Evolutionary conservation across 495 filamentous ascomycete species (phyloP), one percentile per base, ranked within the genome.

Genomic region (Aspergillus ostianus): DNA sequence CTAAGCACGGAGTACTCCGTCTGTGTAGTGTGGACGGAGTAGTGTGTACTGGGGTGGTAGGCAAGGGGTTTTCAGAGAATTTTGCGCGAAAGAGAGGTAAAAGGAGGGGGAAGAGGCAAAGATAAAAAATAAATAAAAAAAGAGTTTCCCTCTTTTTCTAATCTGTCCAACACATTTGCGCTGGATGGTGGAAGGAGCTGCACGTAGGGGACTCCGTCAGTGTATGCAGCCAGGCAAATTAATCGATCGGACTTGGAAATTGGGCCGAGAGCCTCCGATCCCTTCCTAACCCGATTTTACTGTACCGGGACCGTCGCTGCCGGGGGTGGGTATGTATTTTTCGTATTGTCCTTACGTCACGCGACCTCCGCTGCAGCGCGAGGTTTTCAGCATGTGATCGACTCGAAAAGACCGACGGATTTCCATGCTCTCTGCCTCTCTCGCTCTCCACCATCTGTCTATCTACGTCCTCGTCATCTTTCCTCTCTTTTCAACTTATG

Each of bases 331-430:
- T 0, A 8, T 1, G 70, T 71, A 72, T 63, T 66, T 70, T 60
- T 65, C 53, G 75, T 77, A 74, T 54, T 53, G 23, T 48, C 49
- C 55, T 73, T 74, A 77, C 73, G 70, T 74, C 71, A 76, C 71
- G 71, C 71, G 71, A 76, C 68, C 67, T 51, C 51, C 26, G 45
- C 52, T 15, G 10, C 36, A 49, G 47, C 56, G 49, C 36, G 20
- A 56, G 54, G 48, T 51, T 56, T 71, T 78, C 74, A 58, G 69
- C 75, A 78, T 78, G 75, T 78, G 75, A 78, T 77, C 58, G 56
- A 57, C 53, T 58, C 60, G 61, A 65, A 63, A 65, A 48, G 51
- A 56, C 62, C 61, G 59, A 62, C 46, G 47, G 23, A 56, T 30
- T 55, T 55, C 58, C 62, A 60, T 58, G 32, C 55, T 58, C 27